phyloP scores from a whole-genome alignment of 2,329 filamentous ascomycete genomes.

The Monilinia laxa region DNA sequence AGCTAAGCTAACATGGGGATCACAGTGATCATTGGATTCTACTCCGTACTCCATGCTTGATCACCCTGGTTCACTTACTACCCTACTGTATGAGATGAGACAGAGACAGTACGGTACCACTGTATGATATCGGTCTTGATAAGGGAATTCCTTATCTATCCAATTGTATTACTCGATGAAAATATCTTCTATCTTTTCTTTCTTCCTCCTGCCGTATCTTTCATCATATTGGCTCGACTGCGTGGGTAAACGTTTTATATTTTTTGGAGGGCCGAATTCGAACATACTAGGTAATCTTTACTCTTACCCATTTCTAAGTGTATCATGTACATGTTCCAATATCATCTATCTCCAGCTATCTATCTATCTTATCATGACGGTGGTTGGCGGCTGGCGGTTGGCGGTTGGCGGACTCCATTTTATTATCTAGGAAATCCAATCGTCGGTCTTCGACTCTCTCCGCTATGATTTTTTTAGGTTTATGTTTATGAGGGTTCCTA shows the following conservation, averaged over 20 bases:
- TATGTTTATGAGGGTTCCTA: background rate
- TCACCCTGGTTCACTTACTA: background rate
- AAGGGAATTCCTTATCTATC: slow-evolving; percentile 13
- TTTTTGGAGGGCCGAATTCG: too few relatives aligned
- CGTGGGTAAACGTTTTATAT: too few relatives aligned
- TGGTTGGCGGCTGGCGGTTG: background rate
- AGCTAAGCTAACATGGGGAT: background rate
- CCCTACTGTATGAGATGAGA: too few relatives aligned
- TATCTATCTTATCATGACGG: background rate
- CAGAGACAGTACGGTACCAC: too few relatives aligned
- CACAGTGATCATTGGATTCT: background rate
- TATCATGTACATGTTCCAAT: background rate
- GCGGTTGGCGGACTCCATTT: slow-evolving; percentile 2
- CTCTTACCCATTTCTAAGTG: background rate
- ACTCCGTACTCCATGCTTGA: background rate
- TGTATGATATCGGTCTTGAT: background rate
- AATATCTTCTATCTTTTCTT: background rate
- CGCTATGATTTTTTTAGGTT: background rate
- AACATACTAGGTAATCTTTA: background rate
- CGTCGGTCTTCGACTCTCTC: background rate
- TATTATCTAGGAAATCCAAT: background rate
- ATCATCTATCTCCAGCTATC: background rate
- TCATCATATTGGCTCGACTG: background rate
- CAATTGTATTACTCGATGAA: slow-evolving; percentile 12
- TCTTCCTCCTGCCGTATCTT: background rate